These are phyloP conservation scores for Croton setiger DNA, from an alignment of 441 rosid species.

Conservation along the genomic window DNA sequence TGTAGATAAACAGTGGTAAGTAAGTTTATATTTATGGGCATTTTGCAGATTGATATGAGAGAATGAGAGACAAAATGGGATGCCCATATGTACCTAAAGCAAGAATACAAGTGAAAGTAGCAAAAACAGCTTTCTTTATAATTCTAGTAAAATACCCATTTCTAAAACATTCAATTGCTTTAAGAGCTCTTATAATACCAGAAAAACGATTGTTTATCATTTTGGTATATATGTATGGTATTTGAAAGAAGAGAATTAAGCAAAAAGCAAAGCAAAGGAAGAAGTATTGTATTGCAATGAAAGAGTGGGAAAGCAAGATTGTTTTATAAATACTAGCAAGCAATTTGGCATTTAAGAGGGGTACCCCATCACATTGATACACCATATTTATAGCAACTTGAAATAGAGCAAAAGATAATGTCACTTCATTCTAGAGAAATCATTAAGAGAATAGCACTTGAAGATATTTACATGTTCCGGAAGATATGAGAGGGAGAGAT, in stretches of 20 bases:
- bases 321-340: not conserved
- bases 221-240: no score
- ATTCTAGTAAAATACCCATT: slow-evolving; percentile 18
- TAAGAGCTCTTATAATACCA: slow-evolving; percentile 23
- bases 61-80: not conserved
- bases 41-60: not conserved
- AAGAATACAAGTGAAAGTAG: slow-evolving; percentile 48
- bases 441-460: not conserved
- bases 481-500: not conserved
- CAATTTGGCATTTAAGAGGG: slow-evolving; percentile 1
- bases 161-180: slow-evolving; percentile 18
- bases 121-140: slow-evolving; percentile 37
- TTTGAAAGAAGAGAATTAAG: slow-evolving; percentile 1
- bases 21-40: not conserved
- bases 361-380: not conserved
- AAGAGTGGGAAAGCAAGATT: not conserved
- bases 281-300: not conserved
- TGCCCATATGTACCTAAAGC: slow-evolving; percentile 53
- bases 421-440: not conserved
- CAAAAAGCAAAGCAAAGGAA: not conserved
- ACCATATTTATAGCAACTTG: not conserved
- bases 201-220: slow-evolving; percentile 6
- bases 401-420: not conserved
- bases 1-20: no score
- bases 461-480: no score